A percentile compares a stretch with the other conserved stretches of the same genome.
phyloP scores from a whole-genome alignment of 2,329 filamentous ascomycete species.

The Lachnellula hyalina region DNA sequence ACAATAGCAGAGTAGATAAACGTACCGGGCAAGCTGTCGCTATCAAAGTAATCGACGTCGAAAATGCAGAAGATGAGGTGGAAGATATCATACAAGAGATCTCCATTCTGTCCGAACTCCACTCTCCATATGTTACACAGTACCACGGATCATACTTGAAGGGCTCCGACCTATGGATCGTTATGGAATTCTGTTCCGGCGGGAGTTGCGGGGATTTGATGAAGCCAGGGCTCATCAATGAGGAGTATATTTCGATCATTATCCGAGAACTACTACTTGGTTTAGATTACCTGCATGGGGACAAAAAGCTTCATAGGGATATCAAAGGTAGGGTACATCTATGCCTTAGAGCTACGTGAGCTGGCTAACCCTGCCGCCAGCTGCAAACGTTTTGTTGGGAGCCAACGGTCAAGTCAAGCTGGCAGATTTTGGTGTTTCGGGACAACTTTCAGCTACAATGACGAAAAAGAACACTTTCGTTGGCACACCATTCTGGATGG shows the following conservation, averaged over 20 bases:
- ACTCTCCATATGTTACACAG: conserved; percentile 94
- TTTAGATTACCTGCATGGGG: conserved; percentile 85
- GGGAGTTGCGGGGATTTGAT: conserved; percentile 94
- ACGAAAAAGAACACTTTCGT: conserved; percentile 99
- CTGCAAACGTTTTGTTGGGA: conserved; percentile 86
- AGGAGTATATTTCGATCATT: conserved; percentile 97
- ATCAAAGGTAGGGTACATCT: conserved; percentile 71
- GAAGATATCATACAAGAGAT: conserved; percentile 99
- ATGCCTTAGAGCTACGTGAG: conserved; percentile 4
- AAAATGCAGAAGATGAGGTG: conserved; percentile 98
- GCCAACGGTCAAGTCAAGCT: conserved; percentile 94
- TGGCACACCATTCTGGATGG: conserved; percentile 99
- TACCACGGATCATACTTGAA: conserved; percentile 97
- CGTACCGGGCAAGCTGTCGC: conserved; percentile 88
- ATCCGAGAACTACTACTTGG: conserved; percentile 83
- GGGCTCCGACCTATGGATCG: conserved; percentile 95
- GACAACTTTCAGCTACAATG: conserved; percentile 95
- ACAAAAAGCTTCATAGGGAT: conserved; percentile 94
- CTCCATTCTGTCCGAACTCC: conserved; percentile 90
- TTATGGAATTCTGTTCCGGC: conserved; percentile 98
- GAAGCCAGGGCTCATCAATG: conserved; percentile 85
- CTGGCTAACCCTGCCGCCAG: conserved; percentile 39
- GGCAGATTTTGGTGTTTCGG: conserved; percentile 94
- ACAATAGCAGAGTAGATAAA: conserved; percentile 71
- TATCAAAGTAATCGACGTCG: conserved; percentile 98